Evolutionary conservation across 345 rosid species (phyloP).

Genomic region (Abelmoschus esculentus): DNA sequence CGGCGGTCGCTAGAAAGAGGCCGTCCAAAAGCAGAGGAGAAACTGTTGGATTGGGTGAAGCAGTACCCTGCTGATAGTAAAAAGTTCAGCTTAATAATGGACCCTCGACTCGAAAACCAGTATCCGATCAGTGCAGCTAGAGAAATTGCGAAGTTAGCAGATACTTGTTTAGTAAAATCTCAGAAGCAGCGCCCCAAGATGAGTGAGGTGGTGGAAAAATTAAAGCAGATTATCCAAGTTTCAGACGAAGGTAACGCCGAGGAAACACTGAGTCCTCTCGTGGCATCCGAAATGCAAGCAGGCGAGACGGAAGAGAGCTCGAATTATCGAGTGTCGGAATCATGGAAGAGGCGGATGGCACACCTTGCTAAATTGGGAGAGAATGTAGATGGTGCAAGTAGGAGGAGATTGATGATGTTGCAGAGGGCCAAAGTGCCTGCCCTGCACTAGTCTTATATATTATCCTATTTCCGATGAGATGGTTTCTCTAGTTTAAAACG

Average conservation of each 20-base stretch:
- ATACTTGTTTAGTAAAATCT: conserved; percentile 48
- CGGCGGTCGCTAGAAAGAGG: conserved; percentile 65
- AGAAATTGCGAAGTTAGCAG: conserved; percentile 62
- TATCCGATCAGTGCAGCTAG: conserved; percentile 45
- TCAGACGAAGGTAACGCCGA: conserved; percentile 17
- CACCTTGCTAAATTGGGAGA: conserved; percentile 50
- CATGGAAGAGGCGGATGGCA: conserved; percentile 54
- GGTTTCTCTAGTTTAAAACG: too few relatives aligned
- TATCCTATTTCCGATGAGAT: too few relatives aligned
- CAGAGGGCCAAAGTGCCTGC: conserved; percentile 37
- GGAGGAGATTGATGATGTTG: conserved; percentile 42
- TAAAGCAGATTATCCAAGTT: conserved; percentile 44
- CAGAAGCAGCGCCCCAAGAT: conserved; percentile 68
- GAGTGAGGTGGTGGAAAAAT: conserved; percentile 51
- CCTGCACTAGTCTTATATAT: too few relatives aligned
- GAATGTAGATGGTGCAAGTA: conserved; percentile 33
- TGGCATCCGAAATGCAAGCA: conserved; percentile 11
- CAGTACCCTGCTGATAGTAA: conserved; percentile 55
- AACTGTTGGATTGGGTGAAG: conserved; percentile 68
- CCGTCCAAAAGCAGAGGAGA: conserved; percentile 56
- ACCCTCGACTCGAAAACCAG: conserved; percentile 51
- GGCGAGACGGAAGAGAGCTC: conserved; percentile 16
- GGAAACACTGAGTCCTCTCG: conserved; percentile 9
- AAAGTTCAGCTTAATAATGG: conserved; percentile 56
- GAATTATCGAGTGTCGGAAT: conserved; percentile 23